Percentiles rank a stretch among this genome's conserved stretches.
Conservation (phyloP, 352 stramenopile species). For the Phytophthora fragariaefolia region DNA sequence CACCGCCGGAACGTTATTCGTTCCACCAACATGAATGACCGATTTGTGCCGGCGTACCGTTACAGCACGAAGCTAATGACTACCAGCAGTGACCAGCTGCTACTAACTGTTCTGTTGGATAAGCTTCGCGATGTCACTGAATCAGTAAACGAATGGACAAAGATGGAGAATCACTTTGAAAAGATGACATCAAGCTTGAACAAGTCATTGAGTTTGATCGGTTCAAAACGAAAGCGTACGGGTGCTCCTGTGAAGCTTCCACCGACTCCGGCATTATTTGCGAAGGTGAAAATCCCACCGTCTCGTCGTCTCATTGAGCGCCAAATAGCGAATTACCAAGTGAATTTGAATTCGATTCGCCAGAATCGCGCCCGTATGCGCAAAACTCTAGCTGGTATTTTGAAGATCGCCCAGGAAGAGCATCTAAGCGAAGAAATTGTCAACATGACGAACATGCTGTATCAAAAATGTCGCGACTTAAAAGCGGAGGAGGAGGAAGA, state of each 20-base stretch:
- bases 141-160: conserved; percentile 76
- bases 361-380: conserved; percentile 53
- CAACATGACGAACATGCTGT: conserved; percentile 57
- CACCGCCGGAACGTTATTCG: conserved; percentile 74
- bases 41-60: conserved; percentile 75
- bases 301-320: conserved; percentile 72
- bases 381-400: conserved; percentile 54
- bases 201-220: conserved; percentile 56
- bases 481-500: conserved; percentile 61
- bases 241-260: conserved; percentile 32
- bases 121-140: conserved; percentile 65
- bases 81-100: conserved; percentile 70
- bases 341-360: conserved; percentile 61
- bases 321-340: conserved; percentile 73
- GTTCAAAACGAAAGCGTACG: conserved; percentile 48
- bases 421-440: conserved; percentile 64
- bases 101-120: conserved; percentile 77
- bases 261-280: conserved; percentile 53
- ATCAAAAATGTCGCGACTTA: conserved; percentile 58
- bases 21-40: conserved; percentile 62
- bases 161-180: conserved; percentile 76
- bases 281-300: conserved; percentile 64
- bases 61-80: conserved; percentile 73
- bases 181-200: conserved; percentile 63
- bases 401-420: conserved; percentile 71